phyloP scores from a whole-genome alignment of 257 asterid genomes.

The Rhazya stricta region DNA sequence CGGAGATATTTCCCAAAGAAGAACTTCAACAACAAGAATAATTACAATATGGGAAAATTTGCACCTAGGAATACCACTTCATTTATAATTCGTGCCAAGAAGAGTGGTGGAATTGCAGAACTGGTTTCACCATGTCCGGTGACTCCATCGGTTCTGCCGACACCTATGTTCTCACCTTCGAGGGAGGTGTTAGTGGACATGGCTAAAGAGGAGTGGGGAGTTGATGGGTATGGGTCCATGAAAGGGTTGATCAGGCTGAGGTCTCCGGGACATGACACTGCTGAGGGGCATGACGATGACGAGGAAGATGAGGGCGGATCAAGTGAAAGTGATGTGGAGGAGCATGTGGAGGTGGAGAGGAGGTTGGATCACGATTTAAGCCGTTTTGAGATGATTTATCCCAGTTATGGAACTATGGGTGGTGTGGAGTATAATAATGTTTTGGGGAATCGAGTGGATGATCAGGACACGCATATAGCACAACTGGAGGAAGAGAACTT shows the following conservation, averaged over 20 bases:
- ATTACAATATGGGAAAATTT: conserved; percentile 42
- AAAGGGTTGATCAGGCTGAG: conserved; percentile 78
- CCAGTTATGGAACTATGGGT: conserved; percentile 29
- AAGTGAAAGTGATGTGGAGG: conserved; percentile 81
- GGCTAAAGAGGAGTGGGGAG: conserved; percentile 93
- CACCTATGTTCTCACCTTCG: conserved; percentile 78
- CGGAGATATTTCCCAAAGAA: conserved; percentile 52
- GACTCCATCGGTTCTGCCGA: conserved; percentile 71
- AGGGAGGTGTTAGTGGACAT: conserved; percentile 74
- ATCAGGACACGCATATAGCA: conserved; percentile 71
- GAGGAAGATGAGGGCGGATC: conserved; percentile 73
- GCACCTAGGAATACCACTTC: conserved; percentile 76
- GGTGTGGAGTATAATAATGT: conserved; percentile 51
- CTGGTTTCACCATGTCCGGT: conserved; percentile 74
- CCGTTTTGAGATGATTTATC: conserved; percentile 77
- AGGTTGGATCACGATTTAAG: conserved; percentile 81
- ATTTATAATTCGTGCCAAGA: conserved; percentile 59
- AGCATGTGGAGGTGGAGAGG: conserved; percentile 77
- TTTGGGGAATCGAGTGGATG: conserved; percentile 76
- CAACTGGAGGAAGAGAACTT: conserved; percentile 75
- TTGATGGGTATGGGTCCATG: conserved; percentile 86
- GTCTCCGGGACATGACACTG: conserved; percentile 58
- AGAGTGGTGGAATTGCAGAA: conserved; percentile 76
- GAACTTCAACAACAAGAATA: conserved; percentile 38
- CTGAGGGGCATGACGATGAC: conserved; percentile 49